Conservation (phyloP, 169 alveolate genomes). For the Cryptosporidium ubiquitum region DNA sequence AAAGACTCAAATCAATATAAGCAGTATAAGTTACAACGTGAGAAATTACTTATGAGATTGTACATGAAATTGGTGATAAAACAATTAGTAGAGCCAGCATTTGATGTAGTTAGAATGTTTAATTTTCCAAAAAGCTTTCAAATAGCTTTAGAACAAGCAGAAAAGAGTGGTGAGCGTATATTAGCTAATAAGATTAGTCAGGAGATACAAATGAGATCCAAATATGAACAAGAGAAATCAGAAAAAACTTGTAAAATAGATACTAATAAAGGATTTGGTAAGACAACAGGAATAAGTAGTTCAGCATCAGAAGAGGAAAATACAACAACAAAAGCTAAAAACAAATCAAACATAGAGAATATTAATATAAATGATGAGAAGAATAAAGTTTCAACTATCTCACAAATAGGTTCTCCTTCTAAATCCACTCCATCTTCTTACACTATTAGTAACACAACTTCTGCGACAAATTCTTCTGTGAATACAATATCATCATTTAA, state of each 20-base stretch:
- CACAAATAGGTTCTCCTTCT: not conserved
- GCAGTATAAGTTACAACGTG: conserved; percentile 26
- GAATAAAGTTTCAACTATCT: not conserved
- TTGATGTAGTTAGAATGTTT: conserved; percentile 61
- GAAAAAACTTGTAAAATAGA: not conserved
- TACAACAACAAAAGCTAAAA: not conserved
- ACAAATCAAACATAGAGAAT: not conserved
- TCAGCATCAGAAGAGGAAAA: not conserved
- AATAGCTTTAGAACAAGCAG: conserved; percentile 72
- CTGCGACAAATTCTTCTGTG: not conserved
- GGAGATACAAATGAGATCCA: conserved; percentile 38
- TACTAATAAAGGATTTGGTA: not conserved
- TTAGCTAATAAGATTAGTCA: conserved; percentile 44
- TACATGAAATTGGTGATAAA: conserved; percentile 38
- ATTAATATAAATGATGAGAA: not conserved
- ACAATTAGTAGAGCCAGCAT: conserved; percentile 66
- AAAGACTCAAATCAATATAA: not conserved
- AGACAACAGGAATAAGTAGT: no score
- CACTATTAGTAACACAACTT: not conserved
- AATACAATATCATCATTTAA: not conserved
- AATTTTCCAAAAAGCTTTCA: conserved; percentile 58
- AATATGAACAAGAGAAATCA: conserved; percentile 7
- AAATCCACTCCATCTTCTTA: not conserved
- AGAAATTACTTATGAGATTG: conserved; percentile 53
- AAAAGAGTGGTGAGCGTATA: conserved; percentile 40